Conservation (phyloP, 345 rosid species). For the Dipteronia dyeriana region DNA sequence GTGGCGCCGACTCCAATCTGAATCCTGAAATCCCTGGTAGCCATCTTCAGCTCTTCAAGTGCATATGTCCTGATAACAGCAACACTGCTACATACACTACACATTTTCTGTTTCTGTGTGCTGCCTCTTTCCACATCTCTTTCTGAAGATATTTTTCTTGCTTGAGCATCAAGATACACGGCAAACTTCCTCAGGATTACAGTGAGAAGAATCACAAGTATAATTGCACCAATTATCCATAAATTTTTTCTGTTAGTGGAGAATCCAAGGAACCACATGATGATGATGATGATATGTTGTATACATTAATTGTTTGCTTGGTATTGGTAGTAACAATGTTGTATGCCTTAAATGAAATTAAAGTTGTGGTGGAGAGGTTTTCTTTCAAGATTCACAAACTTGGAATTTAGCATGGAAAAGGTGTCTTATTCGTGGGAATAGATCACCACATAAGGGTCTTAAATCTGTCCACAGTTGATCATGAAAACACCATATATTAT, state of each 20-base stretch:
- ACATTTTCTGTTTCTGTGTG: not conserved
- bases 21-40: conserved; percentile 41
- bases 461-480: conserved; percentile 13
- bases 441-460: conserved; percentile 22
- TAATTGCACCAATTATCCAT: conserved; percentile 39
- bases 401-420: conserved; percentile 29
- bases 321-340: not conserved
- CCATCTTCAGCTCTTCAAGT: conserved; percentile 43
- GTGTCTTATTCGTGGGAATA: not conserved
- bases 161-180: conserved; percentile 21
- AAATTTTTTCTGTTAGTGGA: conserved; percentile 34
- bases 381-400: conserved; percentile 30
- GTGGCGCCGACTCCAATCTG: conserved; percentile 48
- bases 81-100: conserved; percentile 1
- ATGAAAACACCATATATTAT: not conserved
- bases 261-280: conserved; percentile 47
- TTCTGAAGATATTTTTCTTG: not conserved
- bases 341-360: not conserved
- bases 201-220: conserved; percentile 32
- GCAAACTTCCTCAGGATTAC: conserved; percentile 25
- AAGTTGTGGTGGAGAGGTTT: not conserved
- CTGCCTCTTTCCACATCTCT: not conserved
- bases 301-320: not conserved
- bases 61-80: conserved; percentile 39
- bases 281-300: not conserved